Evolutionary conservation across 2,329 filamentous ascomycete genomes (phyloP).

Genomic region (Laburnicola sp.): DNA sequence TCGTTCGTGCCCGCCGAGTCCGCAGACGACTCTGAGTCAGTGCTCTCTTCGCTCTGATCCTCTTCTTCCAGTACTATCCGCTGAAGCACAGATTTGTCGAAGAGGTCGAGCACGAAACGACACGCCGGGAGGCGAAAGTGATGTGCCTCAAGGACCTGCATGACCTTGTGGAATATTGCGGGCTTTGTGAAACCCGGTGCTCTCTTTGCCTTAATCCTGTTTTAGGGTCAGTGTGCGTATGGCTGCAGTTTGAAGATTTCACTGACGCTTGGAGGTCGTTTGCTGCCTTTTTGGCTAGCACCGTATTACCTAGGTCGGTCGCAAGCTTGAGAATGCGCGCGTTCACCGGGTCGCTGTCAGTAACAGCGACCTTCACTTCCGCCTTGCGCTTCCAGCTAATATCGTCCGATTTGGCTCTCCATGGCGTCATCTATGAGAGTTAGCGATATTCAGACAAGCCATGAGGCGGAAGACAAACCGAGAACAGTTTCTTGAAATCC

Average conservation of each 20-base stretch:
- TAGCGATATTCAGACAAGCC: constrained; percentile 13
- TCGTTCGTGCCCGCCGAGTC: constrained; percentile 24
- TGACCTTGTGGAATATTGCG: constrained; percentile 79
- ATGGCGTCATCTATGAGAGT: constrained; percentile 43
- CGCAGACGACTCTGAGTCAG: constrained; percentile 38
- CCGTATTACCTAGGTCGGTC: constrained; percentile 87
- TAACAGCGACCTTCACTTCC: constrained; percentile 59
- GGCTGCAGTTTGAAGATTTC: background rate
- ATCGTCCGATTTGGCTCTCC: constrained; percentile 36
- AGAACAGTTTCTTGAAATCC: constrained; percentile 76
- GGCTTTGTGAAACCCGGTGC: constrained; percentile 74
- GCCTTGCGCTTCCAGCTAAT: constrained; percentile 38
- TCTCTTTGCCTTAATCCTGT: constrained; percentile 74
- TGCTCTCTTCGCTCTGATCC: constrained; percentile 44
- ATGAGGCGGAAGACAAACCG: constrained; percentile 49
- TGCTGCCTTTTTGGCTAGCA: constrained; percentile 85
- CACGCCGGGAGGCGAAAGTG: constrained; percentile 86
- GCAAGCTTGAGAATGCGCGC: constrained; percentile 80
- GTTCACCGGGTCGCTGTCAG: constrained; percentile 65
- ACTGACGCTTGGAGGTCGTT: constrained; percentile 69
- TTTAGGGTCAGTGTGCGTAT: constrained; percentile 18
- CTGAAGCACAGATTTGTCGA: constrained; percentile 86
- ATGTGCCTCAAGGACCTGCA: constrained; percentile 83
- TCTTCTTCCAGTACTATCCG: constrained; percentile 81
- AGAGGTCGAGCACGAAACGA: constrained; percentile 89